Percentiles rank a stretch among this genome's conserved stretches.
Evolutionary conservation across 1,284 basidiomycete species (phyloP).

Genomic region (Naganishia liquefaciens): DNA sequence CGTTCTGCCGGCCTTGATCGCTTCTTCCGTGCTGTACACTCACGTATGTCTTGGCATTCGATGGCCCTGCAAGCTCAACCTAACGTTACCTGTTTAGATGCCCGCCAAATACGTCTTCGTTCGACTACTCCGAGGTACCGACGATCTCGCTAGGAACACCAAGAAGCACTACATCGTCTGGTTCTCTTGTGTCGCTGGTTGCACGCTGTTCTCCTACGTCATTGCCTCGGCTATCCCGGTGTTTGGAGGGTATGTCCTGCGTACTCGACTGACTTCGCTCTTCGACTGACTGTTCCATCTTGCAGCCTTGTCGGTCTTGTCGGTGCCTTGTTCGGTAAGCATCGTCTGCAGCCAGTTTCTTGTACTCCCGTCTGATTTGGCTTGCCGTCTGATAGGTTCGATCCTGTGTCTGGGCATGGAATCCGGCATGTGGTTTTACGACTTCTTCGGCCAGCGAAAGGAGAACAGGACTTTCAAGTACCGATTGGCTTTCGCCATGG

Average conservation of each 20-base stretch:
- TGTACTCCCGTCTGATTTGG: slow-evolving; percentile 37
- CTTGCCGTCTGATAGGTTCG: slow-evolving; percentile 14
- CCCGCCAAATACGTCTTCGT: slow-evolving; percentile 47
- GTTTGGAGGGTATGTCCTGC: slow-evolving; percentile 4
- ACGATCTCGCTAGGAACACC: slow-evolving; percentile 41
- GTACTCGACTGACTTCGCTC: background rate
- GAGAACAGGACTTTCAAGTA: slow-evolving; percentile 26
- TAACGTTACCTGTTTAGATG: background rate
- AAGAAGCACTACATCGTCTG: slow-evolving; percentile 43
- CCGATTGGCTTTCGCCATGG: slow-evolving; percentile 37
- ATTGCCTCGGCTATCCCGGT: slow-evolving; percentile 36
- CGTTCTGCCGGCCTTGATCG: slow-evolving; percentile 47
- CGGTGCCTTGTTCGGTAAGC: slow-evolving; percentile 42
- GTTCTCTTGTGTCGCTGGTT: slow-evolving; percentile 37
- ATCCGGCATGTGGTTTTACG: slow-evolving; percentile 42
- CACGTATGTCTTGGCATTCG: slow-evolving; percentile 33
- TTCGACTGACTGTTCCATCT: slow-evolving; percentile 41
- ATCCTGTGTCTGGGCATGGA: slow-evolving; percentile 39
- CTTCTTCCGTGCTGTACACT: slow-evolving; percentile 41
- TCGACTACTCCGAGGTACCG: slow-evolving; percentile 40
- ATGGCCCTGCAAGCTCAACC: background rate
- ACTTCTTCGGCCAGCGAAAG: slow-evolving; percentile 35
- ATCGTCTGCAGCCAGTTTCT: no score
- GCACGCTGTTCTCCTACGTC: slow-evolving; percentile 41
- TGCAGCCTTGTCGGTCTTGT: slow-evolving; percentile 42